Percentiles rank a stretch among this genome's conserved stretches.
Conservation (phyloP, 2,329 filamentous ascomycete genomes). For the Monilinia polystroma region DNA sequence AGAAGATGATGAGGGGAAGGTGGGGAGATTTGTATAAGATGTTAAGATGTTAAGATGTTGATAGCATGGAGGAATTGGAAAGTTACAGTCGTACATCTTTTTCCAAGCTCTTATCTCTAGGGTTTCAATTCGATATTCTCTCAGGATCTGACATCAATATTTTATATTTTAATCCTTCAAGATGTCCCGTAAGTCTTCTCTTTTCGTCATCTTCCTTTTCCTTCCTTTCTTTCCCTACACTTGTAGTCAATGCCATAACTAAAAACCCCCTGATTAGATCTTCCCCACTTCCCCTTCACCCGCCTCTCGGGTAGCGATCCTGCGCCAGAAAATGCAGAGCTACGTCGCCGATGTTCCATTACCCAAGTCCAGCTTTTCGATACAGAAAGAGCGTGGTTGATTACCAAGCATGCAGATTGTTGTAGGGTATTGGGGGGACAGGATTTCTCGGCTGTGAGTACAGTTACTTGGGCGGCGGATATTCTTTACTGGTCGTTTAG, state of each 20-base stretch:
- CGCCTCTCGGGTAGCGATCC: constrained; percentile 45
- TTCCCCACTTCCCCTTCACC: constrained; percentile 44
- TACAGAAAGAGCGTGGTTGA: constrained; percentile 49
- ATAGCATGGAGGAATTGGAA: too few relatives aligned
- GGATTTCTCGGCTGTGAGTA: constrained; percentile 45
- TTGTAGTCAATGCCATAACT: neutral
- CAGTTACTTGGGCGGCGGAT: neutral
- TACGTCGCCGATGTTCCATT: constrained; percentile 47
- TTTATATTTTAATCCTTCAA: too few relatives aligned
- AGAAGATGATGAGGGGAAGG: too few relatives aligned
- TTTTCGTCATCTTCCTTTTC: too few relatives aligned
- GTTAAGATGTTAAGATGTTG: too few relatives aligned
- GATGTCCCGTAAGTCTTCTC: neutral
- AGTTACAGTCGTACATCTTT: too few relatives aligned
- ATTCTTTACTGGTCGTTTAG: neutral
- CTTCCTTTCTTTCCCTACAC: neutral
- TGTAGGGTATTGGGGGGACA: constrained; percentile 46
- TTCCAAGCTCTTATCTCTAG: neutral
- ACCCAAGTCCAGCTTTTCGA: constrained; percentile 49
- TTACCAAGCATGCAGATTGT: constrained; percentile 50
- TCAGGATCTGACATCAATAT: too few relatives aligned
- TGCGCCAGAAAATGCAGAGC: constrained; percentile 46
- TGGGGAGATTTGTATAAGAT: too few relatives aligned
- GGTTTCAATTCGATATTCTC: neutral
- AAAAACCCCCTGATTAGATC: neutral